phyloP scores from a whole-genome alignment of 208 protist genomes.

The Leishmania guyanensis region DNA sequence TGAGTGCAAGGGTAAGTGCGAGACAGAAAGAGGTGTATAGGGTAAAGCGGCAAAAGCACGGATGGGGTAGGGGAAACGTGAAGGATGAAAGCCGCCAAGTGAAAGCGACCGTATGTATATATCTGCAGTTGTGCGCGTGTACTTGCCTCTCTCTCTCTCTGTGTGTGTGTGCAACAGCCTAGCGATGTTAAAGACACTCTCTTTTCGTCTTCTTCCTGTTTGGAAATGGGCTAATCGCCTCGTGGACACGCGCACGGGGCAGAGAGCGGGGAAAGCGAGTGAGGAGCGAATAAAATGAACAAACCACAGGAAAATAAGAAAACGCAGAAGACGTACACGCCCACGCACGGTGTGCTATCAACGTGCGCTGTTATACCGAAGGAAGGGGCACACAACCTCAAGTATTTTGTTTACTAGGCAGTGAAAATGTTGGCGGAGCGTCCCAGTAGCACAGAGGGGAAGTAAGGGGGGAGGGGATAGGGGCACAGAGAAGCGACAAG shows the following conservation, averaged over 20 bases:
- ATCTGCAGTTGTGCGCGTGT: background rate
- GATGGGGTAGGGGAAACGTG: background rate
- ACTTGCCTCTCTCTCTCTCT: background rate
- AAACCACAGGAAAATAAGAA: conserved; percentile 1
- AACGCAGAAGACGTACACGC: conserved; percentile 6
- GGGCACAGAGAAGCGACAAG: background rate
- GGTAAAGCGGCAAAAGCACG: background rate
- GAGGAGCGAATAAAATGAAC: conserved; percentile 1
- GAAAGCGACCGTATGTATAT: background rate
- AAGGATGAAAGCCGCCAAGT: background rate
- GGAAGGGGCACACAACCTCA: background rate
- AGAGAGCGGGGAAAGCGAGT: background rate
- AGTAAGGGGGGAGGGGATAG: background rate
- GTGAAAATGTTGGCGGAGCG: background rate
- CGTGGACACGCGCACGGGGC: background rate
- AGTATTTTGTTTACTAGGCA: background rate
- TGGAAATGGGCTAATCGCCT: background rate
- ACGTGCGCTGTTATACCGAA: background rate
- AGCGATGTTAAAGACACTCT: background rate
- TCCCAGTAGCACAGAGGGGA: background rate
- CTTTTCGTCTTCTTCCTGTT: background rate
- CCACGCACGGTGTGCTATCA: background rate
- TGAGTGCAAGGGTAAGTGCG: background rate
- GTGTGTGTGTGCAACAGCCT: background rate
- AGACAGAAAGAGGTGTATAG: background rate